These are phyloP conservation scores for Leccinum olivaceopallidum DNA, from an alignment of 768 basidiomycete species.

Conservation along the genomic window DNA sequence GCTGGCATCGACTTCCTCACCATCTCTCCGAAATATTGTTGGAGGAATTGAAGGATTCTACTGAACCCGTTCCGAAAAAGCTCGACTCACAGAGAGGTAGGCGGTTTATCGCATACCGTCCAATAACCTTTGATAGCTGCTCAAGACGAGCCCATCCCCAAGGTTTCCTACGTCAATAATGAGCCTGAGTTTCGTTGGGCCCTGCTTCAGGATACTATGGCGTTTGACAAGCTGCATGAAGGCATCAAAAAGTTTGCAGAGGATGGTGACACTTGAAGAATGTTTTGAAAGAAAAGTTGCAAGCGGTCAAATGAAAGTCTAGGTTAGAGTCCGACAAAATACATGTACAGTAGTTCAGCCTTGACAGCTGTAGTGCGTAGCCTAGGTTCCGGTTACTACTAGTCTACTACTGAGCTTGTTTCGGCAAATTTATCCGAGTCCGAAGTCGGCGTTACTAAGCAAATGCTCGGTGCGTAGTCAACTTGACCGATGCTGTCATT, in stretches of 20 bases:
- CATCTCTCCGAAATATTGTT: conserved; percentile 82
- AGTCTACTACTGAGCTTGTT: not conserved
- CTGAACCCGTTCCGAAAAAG: conserved; percentile 75
- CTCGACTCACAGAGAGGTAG: conserved; percentile 66
- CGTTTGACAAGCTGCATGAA: conserved; percentile 94
- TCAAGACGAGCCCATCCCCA: conserved; percentile 65
- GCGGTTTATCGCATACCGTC: conserved; percentile 15
- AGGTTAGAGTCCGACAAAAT: not conserved
- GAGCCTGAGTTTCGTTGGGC: conserved; percentile 93
- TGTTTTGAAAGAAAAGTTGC: conserved; percentile 67
- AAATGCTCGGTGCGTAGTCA: too few species aligned
- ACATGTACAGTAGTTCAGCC: not conserved
- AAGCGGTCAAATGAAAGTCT: conserved; percentile 2
- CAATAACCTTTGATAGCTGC: conserved; percentile 42
- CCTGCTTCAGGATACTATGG: conserved; percentile 89
- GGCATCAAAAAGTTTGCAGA: conserved; percentile 97
- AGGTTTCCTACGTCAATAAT: conserved; percentile 83
- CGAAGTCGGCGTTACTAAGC: too few species aligned
- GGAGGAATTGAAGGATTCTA: conserved; percentile 82
- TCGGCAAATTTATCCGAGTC: not conserved
- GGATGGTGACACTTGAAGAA: conserved; percentile 87
- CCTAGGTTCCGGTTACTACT: too few species aligned
- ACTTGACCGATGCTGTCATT: conserved; percentile 35
- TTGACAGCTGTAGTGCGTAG: too few species aligned
- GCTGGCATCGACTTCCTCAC: conserved; percentile 97